Base-by-base conservation (phyloP, 2,329 filamentous ascomycete genomes). In the Lecanosticta acicola region DNA sequence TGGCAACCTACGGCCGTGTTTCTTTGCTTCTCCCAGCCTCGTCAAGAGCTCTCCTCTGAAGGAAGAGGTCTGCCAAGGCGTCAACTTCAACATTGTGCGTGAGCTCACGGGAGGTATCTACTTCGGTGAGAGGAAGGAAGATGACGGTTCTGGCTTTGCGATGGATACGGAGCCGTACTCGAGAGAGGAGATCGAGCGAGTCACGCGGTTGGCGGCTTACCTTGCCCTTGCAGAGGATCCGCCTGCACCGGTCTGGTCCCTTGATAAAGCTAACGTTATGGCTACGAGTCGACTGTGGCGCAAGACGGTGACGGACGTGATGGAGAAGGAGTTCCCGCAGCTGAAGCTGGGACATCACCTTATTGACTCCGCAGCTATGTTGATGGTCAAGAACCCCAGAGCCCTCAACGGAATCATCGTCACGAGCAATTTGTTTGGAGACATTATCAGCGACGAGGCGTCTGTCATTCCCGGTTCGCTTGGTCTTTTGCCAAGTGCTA, bases 181-280 rank as follows among this genome's bases (percentile, higher is more conserved):
- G 38, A 79, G 85, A 33, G 67, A 76, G 42, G 93, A 97, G 75
- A 84, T 97, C 53, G 87, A 94, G 78, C 83, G 91, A 41, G 82
- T 97, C 57, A 86, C 85, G 8, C 78, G 90, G 32, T 77, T 96
- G 34, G 90, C 84, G 2, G 91, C 81, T 4, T 81, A 84, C 70
- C 75, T 97, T 19, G 91, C 91, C 2, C 75, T 90, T 43, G 83
- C 84, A 40, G 79, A 84, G 57, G 76, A 84, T 66, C 86, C 87
- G 1, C 86, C 86, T 1, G 75, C 83, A 32, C 84, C 84, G 45
- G 87, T 96, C 38, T 87, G 81, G 83, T 87, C 81, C 64, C 72
- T 96, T 62, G 93, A 97, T 71, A 97, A 97, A 81, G 93, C 91
- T 45, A 97, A 97, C 64, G 91, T 97, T 41, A 78, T 97, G 54